These are phyloP conservation scores for Calonectria pseudoreteaudii DNA, from an alignment of 2,329 filamentous ascomycete genomes.

Conservation along the genomic window DNA sequence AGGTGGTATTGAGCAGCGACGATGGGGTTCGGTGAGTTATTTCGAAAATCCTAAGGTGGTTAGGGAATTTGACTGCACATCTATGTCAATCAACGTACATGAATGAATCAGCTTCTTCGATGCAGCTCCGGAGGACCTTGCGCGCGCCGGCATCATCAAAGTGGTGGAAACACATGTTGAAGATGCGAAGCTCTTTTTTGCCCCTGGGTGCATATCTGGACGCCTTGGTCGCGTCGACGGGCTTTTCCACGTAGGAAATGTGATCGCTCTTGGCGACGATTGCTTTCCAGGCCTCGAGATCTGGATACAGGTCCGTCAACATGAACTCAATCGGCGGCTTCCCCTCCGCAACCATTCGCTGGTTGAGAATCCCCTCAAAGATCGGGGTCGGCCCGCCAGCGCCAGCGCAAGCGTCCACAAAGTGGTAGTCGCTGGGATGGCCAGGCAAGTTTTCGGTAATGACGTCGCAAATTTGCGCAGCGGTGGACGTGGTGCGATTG, in stretches of 20 bases:
- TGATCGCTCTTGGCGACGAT: slow-evolving; percentile 34
- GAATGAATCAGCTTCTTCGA: slow-evolving; percentile 35
- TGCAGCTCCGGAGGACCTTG: slow-evolving; percentile 36
- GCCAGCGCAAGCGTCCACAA: slow-evolving; percentile 36
- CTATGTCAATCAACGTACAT: slow-evolving; percentile 16
- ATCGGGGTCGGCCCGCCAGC: slow-evolving; percentile 37
- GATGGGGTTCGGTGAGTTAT: slow-evolving; percentile 36
- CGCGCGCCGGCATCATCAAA: slow-evolving; percentile 38
- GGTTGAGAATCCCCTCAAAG: slow-evolving; percentile 35
- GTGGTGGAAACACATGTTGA: slow-evolving; percentile 41
- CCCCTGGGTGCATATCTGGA: slow-evolving; percentile 27
- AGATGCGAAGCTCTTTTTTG: slow-evolving; percentile 38
- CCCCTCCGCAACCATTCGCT: slow-evolving; percentile 28
- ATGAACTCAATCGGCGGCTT: slow-evolving; percentile 34
- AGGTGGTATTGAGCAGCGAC: slow-evolving; percentile 35
- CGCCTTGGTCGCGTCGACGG: slow-evolving; percentile 33
- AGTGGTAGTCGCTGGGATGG: slow-evolving; percentile 36
- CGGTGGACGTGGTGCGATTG: slow-evolving; percentile 32
- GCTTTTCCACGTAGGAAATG: slow-evolving; percentile 35
- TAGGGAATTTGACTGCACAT: not conserved
- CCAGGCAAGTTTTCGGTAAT: slow-evolving; percentile 30
- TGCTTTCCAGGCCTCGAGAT: slow-evolving; percentile 36
- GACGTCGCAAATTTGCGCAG: slow-evolving; percentile 36
- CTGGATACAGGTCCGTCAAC: slow-evolving; percentile 35
- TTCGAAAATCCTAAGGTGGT: slow-evolving; percentile 34